Evolutionary conservation across 495 filamentous ascomycete genomes (phyloP), one percentile per base, ranked within the genome.

Genomic region (Hyaloscypha finlandica): DNA sequence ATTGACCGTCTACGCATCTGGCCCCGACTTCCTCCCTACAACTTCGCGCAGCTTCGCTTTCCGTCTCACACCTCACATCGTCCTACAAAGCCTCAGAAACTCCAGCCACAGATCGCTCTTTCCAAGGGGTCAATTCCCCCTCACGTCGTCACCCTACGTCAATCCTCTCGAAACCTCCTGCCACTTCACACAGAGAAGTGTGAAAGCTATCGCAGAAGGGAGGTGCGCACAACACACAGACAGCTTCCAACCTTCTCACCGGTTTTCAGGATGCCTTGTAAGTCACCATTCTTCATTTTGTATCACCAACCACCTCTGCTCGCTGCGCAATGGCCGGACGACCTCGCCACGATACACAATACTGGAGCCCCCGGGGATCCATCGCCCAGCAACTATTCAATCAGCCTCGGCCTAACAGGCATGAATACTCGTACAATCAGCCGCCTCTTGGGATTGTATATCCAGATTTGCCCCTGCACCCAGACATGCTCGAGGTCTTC

Each of bases 181-280:
- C 3, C 53, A 25, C 6, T 56, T 29, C 20, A 29, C 19, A 29
- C 20, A 56, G 20, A 29, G 4, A 48, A 14, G 16, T 4, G 8
- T 4, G 8, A 14, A 6, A 48, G 4, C 1, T 16, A 14, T 6
- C 8, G 16, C 42, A 48, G 16, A 16, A 48, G 53, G 53, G 30
- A 25, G 8, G 53, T 6, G 22, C 22, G 20, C 25, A 19, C 59
- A 52, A 51, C 30, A 55, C n/a, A 12, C 25, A 31, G 19, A 56
- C 29, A 56, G 20, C 29, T 30, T 29, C 53, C 53, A 12, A 56
- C 8, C 4, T 31, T 25, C 16, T 16, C 8, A 4, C 29, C 53
- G 0, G 29, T 31, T 35, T 48, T 62, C 59, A 71, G 1, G 30
- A 71, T 71, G 70, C 62, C 70, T 71, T 53, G 70, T 71, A 69